Evolutionary conservation across 2,329 filamentous ascomycete species (phyloP), one percentile per base, ranked within the genome.

Genomic region (Xylariaceae sp.): DNA sequence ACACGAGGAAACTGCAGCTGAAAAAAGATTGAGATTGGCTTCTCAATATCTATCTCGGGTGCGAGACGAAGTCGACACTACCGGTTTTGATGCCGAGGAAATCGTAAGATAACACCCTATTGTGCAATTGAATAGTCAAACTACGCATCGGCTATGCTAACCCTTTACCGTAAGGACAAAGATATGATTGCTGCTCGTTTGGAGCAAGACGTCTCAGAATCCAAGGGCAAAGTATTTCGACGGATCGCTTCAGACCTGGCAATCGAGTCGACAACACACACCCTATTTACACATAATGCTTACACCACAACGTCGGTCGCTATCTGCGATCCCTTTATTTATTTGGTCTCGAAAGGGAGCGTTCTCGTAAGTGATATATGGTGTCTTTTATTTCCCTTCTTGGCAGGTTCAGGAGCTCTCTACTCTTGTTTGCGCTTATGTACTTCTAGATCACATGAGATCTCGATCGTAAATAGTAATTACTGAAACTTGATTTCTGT

Each of bases 11-110:
- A 97, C 94, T 18, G 92, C 89, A 1, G 92, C 91, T 29, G 92
- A 97, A 69, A 87, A 91, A 72, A 83, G 94, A 64, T 75, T 96
- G 66, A 85, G 91, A 61, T 81, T 99, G 23, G 94, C 94, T 24
- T 91, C 97, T 75, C 86, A 90, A 66, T 97, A 99, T 71, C 82
- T 99, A 49, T 88, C 96, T 49, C 96, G 96, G 69, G 86, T 97
- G 58, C 85, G 88, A 66, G 83, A 89, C 66, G 89, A 96, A 62
- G 86, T 91, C 21, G 72, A 79, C 64, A 88, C 91, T 60, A 82
- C 81, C 47, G 94, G 92, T 32, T 99, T 97, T 68, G 92, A 99
- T 73, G 94, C 94, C 6, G 92, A 88, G 64, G 91, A 97, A 47
- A 89, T 99, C 53, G 58, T 60, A 47, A 59, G 57, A 41, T 46